Percentiles rank a stretch among this genome's conserved stretches.
Evolutionary conservation across 2,329 filamentous ascomycete genomes (phyloP).

Genomic region (Chrysoporthe austroafricana): DNA sequence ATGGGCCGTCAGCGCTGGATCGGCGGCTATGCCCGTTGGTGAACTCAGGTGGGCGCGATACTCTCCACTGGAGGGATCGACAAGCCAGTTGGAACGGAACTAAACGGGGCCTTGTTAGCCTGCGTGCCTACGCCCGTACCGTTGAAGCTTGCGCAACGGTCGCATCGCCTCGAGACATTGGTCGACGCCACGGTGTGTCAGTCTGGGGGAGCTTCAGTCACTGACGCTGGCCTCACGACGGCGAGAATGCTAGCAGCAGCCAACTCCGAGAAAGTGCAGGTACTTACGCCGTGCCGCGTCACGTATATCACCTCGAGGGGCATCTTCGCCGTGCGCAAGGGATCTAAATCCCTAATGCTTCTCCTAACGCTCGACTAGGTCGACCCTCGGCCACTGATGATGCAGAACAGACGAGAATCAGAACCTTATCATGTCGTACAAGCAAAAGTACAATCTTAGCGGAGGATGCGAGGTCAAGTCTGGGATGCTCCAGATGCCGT

Average conservation of each 20-base stretch:
- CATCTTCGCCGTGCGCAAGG: constrained; percentile 47
- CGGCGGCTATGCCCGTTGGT: constrained; percentile 85
- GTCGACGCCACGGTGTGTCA: constrained; percentile 13
- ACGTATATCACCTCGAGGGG: constrained; percentile 74
- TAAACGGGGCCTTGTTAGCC: constrained; percentile 41
- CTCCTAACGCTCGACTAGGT: not conserved
- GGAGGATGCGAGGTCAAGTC: not conserved
- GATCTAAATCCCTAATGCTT: not conserved
- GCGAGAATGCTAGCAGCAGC: not conserved
- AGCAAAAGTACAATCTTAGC: not conserved
- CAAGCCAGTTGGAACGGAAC: constrained; percentile 91
- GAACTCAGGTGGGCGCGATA: constrained; percentile 76
- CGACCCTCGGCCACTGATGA: not conserved
- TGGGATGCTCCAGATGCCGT: not conserved
- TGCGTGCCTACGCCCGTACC: constrained; percentile 21
- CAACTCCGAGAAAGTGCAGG: constrained; percentile 27
- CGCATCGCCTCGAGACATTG: constrained; percentile 7
- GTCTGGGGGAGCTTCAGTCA: constrained; percentile 1
- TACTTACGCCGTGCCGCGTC: constrained; percentile 73
- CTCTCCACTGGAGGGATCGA: constrained; percentile 77
- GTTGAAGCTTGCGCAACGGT: constrained; percentile 11
- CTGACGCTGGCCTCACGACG: not conserved
- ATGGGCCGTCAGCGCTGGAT: constrained; percentile 85
- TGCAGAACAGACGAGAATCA: not conserved
- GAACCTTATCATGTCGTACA: not conserved